These are phyloP conservation scores for Ophiobolus disseminans DNA, from an alignment of 2,329 filamentous ascomycete species.

Conservation along the genomic window DNA sequence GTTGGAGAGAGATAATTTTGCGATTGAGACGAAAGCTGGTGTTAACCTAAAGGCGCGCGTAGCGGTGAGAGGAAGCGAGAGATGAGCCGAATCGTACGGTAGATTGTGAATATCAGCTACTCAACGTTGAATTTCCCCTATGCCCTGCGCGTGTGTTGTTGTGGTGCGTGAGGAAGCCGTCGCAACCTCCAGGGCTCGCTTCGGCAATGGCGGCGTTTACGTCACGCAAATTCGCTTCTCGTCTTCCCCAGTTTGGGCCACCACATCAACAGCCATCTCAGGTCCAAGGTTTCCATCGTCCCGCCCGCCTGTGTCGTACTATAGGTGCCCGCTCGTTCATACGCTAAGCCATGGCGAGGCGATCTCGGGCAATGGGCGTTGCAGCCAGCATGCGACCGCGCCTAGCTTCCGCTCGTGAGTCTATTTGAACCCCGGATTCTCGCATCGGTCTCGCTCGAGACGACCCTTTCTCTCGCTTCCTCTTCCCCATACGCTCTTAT, in stretches of 20 bases:
- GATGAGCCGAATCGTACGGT: too few species aligned
- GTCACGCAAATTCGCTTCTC: background rate
- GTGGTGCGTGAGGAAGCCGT: too few species aligned
- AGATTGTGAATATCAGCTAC: too few species aligned
- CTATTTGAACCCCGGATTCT: constrained; percentile 9
- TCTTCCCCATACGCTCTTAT: constrained; percentile 9
- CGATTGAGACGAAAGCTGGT: constrained; percentile 10
- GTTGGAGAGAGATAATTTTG: constrained; percentile 15
- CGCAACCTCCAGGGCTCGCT: too few species aligned
- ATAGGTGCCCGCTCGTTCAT: background rate
- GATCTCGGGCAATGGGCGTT: background rate
- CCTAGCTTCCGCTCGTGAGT: constrained; percentile 7
- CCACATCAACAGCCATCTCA: background rate
- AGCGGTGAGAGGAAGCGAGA: too few species aligned
- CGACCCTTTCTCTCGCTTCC: constrained; percentile 1
- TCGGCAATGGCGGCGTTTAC: too few species aligned
- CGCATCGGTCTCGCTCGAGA: constrained; percentile 14
- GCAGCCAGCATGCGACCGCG: constrained; percentile 6
- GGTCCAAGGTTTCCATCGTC: background rate
- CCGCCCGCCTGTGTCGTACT: background rate
- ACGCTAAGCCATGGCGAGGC: background rate
- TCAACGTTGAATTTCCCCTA: too few species aligned
- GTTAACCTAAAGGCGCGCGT: too few species aligned
- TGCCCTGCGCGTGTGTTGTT: too few species aligned
- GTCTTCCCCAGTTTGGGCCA: background rate